Percentiles rank a stretch among this genome's conserved stretches.
Conservation (phyloP, 805 yeast species). For the Brettanomyces anomalus region DNA sequence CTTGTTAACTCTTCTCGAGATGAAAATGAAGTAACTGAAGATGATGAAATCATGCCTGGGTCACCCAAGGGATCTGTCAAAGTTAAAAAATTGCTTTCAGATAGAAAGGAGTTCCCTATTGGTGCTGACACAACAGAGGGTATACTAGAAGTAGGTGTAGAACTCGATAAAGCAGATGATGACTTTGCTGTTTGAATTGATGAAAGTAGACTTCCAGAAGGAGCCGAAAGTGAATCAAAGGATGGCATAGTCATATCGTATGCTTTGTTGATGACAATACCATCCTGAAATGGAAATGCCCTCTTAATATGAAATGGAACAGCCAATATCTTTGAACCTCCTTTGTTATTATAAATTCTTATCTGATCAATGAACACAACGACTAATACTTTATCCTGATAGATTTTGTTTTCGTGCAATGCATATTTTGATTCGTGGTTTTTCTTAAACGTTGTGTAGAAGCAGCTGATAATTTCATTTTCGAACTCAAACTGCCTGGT, state of each 20-base stretch:
- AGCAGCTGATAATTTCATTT: slow-evolving; percentile 47
- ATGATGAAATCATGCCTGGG: slow-evolving; percentile 60
- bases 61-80: slow-evolving; percentile 69
- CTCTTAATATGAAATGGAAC: slow-evolving; percentile 59
- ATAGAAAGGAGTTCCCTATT: slow-evolving; percentile 7
- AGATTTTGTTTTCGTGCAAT: background rate
- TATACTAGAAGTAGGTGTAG: slow-evolving; percentile 1
- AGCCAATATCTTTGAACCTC: slow-evolving; percentile 48
- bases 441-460: slow-evolving; percentile 45
- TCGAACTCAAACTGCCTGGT: slow-evolving; percentile 41
- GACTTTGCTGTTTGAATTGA: too few relatives aligned
- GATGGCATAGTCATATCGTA: slow-evolving; percentile 10
- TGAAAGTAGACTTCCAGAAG: background rate
- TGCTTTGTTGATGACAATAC: slow-evolving; percentile 38
- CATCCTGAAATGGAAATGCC: slow-evolving; percentile 60
- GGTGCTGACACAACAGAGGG: slow-evolving; percentile 3
- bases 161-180: background rate
- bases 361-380: slow-evolving; percentile 55
- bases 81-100: slow-evolving; percentile 41
- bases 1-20: slow-evolving; percentile 45
- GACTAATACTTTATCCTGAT: slow-evolving; percentile 28
- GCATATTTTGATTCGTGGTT: slow-evolving; percentile 1
- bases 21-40: slow-evolving; percentile 59
- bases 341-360: slow-evolving; percentile 51
- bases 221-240: slow-evolving; percentile 1